These are phyloP conservation scores for Trichoderma asperellum DNA, from an alignment of 2,329 filamentous ascomycete genomes.

Conservation along the genomic window DNA sequence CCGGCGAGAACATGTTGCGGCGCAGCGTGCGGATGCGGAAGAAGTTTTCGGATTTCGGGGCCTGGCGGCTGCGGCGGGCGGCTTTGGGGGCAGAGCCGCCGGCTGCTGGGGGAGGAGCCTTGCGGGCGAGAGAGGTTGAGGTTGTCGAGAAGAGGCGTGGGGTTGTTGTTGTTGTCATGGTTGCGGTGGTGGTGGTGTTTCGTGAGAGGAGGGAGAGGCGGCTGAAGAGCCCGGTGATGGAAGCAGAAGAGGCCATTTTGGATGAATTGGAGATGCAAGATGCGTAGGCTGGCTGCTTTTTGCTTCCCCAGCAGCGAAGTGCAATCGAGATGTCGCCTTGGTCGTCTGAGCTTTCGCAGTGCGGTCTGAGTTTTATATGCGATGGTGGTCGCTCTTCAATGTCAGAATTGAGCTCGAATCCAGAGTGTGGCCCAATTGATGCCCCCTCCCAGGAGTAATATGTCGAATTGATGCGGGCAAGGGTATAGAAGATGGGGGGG, in stretches of 20 bases:
- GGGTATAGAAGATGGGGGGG: not conserved
- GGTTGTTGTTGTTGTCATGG: constrained; percentile 25
- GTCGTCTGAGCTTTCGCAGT: not conserved
- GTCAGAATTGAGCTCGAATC: not conserved
- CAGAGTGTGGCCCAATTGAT: not conserved
- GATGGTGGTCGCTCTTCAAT: not conserved
- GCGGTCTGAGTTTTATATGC: not conserved
- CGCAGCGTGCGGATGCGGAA: constrained; percentile 51
- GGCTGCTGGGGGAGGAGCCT: constrained; percentile 35
- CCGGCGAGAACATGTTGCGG: constrained; percentile 54
- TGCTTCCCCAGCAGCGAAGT: not conserved
- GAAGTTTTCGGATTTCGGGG: constrained; percentile 45
- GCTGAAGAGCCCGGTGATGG: constrained; percentile 41
- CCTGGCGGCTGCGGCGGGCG: constrained; percentile 37
- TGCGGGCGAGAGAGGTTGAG: constrained; percentile 39
- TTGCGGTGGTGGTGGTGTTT: constrained; percentile 25
- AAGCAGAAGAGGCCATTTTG: constrained; percentile 38
- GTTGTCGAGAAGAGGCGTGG: constrained; percentile 42
- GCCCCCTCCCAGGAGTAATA: too few species aligned
- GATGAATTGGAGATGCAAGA: not conserved
- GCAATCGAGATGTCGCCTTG: not conserved
- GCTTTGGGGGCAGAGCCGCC: constrained; percentile 33
- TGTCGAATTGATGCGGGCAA: not conserved
- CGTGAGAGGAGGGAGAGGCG: constrained; percentile 31
- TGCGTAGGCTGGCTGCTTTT: not conserved